Evolutionary conservation across 352 stramenopile species (phyloP).

Genomic region (Thraustotheca clavata): DNA sequence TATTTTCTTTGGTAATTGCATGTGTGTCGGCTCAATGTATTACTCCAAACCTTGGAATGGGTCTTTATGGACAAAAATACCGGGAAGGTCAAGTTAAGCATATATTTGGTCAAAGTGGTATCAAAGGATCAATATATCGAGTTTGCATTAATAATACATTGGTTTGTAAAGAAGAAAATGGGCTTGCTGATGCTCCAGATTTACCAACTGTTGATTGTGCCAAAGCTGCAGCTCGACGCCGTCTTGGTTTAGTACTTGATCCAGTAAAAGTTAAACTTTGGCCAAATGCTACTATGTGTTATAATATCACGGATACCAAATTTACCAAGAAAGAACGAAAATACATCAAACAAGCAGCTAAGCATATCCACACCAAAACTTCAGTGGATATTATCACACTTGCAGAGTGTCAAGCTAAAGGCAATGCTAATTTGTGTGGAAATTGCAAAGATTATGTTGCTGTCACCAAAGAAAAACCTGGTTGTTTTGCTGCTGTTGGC

Average conservation of each 20-base stretch:
- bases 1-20: too few relatives aligned
- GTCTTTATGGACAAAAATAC: too few relatives aligned
- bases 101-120: too few relatives aligned
- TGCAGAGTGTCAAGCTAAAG: not conserved
- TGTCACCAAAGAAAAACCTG: conserved; percentile 11
- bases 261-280: not conserved
- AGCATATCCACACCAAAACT: not conserved
- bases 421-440: conserved; percentile 2
- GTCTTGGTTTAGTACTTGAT: not conserved
- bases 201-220: not conserved
- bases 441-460: conserved; percentile 2
- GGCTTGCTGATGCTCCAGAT: not conserved
- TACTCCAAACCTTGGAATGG: too few relatives aligned
- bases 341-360: not conserved
- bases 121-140: too few relatives aligned
- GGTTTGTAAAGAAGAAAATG: conserved; percentile 3
- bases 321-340: not conserved
- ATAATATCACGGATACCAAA: conserved; percentile 8
- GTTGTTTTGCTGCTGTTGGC: conserved; percentile 6
- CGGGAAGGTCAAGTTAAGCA: too few relatives aligned
- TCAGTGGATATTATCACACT: not conserved
- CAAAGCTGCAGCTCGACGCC: not conserved
- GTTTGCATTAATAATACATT: not conserved
- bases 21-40: too few relatives aligned
- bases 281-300: conserved; percentile 4